Base-by-base conservation (phyloP, 345 rosid species). In the Eucalyptus decipiens region DNA sequence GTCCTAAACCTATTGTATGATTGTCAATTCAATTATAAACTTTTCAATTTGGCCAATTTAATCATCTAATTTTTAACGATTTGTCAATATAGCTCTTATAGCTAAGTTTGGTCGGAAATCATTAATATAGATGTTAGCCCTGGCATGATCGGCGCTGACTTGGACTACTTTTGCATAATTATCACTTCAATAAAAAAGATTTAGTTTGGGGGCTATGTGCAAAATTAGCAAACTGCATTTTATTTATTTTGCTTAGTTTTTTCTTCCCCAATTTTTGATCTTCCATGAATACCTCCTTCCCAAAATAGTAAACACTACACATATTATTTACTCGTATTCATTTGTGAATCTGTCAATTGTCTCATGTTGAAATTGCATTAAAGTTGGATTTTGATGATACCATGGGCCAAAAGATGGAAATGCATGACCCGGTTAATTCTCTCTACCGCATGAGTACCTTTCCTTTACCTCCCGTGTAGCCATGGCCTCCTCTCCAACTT, bases 101-200 rank as follows among this genome's bases (percentile, higher is more conserved):
- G 52, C 18, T 50, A 50, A 15, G 52, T 67, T 67, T 67, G 11
- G 9, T 10, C 2, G 1, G 11, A 67, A 67, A 32, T 67, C 19
- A 3, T 9, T 16, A 0, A 15, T 16, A 7, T 32, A 3, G 5
- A n/a, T 8, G 10, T 15, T 1, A 8, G 21, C 23, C 3, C 3
- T 32, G 6, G 6, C 21, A 67, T 9, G 3, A 67, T 8, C 1
- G 1, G 2, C 4, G 2, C 2, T 7, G 0, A 11, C 40, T n/a
- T 65, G 1, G 21, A 65, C 1, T 3, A 58, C 26, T 58, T 58
- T 58, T 26, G 65, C 30, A 58, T 50, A 50, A 50, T 50, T 50
- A 50, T 50, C 40, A 67, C 40, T 65, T 65, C 40, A 65, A 12
- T n/a, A n/a, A 67, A n/a, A 65, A n/a, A 4, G 7, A 15, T 15